Conservation (phyloP, 768 basidiomycete species). For the Favolaschia claudopus region DNA sequence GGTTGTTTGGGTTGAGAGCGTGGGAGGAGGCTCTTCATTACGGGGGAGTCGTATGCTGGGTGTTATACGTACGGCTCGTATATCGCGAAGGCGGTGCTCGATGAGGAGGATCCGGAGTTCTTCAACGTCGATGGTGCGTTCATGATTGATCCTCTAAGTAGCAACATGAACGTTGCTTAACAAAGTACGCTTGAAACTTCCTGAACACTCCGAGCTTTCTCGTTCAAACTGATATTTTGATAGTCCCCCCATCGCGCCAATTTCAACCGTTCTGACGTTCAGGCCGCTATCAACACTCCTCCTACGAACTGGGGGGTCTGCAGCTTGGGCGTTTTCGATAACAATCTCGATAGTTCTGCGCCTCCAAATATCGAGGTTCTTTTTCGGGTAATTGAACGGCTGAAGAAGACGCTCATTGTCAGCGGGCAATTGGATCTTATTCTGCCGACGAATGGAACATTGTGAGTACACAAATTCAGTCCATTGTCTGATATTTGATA, state of each 20-base stretch:
- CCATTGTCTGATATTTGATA: no score
- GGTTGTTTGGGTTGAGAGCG: not conserved
- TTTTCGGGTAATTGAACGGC: not conserved
- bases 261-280: not conserved
- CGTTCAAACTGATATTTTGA: not conserved
- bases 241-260: not conserved
- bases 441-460: not conserved
- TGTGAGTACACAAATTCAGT: no score
- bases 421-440: not conserved
- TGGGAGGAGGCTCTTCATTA: not conserved
- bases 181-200: not conserved
- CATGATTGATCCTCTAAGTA: not conserved
- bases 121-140: conserved; percentile 3
- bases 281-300: not conserved
- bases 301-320: not conserved
- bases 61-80: not conserved
- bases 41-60: conserved; percentile 4
- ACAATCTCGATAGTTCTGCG: not conserved
- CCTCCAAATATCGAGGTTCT: not conserved
- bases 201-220: not conserved
- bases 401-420: conserved; percentile 4
- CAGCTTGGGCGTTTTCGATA: not conserved
- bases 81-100: conserved; percentile 8
- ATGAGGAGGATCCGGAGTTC: not conserved
- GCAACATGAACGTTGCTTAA: not conserved